Percentiles rank a stretch among this genome's conserved stretches.
These are phyloP conservation scores for Cladosporium sp. DNA, from an alignment of 2,329 filamentous ascomycete genomes.

Conservation along the genomic window DNA sequence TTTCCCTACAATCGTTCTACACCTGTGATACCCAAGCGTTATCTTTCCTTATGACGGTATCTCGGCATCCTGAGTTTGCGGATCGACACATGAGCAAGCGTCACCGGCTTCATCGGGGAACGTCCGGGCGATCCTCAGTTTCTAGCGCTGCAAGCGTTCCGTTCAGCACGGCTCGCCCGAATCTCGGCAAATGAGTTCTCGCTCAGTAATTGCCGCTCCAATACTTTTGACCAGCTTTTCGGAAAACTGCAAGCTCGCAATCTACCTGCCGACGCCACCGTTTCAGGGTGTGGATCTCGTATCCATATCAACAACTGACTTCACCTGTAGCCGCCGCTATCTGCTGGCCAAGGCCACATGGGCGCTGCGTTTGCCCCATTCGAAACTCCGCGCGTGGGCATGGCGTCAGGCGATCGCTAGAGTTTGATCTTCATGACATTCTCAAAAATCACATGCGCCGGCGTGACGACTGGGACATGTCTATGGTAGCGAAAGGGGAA, in stretches of 20 bases:
- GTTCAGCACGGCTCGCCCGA: background rate
- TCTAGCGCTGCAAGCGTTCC: constrained; percentile 1
- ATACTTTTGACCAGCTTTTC: background rate
- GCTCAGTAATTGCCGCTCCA: background rate
- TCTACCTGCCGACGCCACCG: constrained; percentile 16
- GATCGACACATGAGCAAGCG: constrained; percentile 15
- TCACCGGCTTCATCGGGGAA: constrained; percentile 8
- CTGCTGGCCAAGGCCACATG: background rate
- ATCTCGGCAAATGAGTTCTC: background rate
- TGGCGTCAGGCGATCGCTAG: constrained; percentile 1
- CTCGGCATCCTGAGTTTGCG: constrained; percentile 11
- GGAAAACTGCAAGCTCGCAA: constrained; percentile 6
- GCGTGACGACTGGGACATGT: background rate
- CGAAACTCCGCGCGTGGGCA: background rate
- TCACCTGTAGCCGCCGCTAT: background rate
- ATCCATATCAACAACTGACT: background rate
- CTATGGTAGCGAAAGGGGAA: background rate
- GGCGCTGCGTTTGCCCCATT: background rate
- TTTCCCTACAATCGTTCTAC: constrained; percentile 1
- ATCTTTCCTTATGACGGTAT: constrained; percentile 9
- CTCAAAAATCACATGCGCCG: background rate
- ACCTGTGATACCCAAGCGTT: constrained; percentile 15
- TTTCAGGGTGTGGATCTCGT: background rate
- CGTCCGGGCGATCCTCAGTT: constrained; percentile 1
- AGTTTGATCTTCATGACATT: background rate